These are phyloP conservation scores for Xerocomellus intermedius DNA, from an alignment of 768 basidiomycete species.

Conservation along the genomic window DNA sequence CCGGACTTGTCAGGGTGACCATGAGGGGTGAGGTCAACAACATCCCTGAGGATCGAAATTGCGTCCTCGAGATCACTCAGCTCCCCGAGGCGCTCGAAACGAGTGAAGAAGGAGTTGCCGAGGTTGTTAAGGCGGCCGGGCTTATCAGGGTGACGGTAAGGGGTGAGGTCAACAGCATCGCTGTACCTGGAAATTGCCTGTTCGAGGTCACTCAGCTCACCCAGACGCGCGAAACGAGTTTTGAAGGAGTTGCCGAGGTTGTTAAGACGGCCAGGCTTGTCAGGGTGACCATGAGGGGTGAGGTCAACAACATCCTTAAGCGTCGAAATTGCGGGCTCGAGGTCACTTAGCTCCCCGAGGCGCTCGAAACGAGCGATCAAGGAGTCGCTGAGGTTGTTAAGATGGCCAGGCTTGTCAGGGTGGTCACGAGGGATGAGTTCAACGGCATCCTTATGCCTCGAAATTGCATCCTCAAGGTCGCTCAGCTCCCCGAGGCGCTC, in stretches of 20 bases:
- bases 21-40: too few relatives aligned
- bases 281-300: too few relatives aligned
- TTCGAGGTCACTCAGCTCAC: background rate
- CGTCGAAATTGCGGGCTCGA: background rate
- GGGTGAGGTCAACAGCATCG: background rate
- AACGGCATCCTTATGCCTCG: background rate
- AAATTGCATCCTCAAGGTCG: background rate
- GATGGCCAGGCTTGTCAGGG: background rate
- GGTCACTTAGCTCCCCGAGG: background rate
- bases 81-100: too few relatives aligned
- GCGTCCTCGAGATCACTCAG: too few relatives aligned
- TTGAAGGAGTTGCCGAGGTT: too few relatives aligned
- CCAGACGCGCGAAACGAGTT: background rate
- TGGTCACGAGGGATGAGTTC: background rate
- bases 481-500: background rate
- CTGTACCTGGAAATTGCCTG: background rate
- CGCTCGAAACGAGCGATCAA: background rate
- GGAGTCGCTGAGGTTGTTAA: background rate
- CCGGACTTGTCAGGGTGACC: too few relatives aligned
- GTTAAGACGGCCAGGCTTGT: too few relatives aligned
- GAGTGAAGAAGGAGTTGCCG: too few relatives aligned
- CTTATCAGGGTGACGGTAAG: background rate
- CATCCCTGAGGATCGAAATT: too few relatives aligned
- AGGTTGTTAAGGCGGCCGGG: too few relatives aligned
- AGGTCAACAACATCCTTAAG: too few relatives aligned